These are phyloP conservation scores for Hemileia vastatrix DNA, from an alignment of 1,284 basidiomycete genomes.

Conservation along the genomic window DNA sequence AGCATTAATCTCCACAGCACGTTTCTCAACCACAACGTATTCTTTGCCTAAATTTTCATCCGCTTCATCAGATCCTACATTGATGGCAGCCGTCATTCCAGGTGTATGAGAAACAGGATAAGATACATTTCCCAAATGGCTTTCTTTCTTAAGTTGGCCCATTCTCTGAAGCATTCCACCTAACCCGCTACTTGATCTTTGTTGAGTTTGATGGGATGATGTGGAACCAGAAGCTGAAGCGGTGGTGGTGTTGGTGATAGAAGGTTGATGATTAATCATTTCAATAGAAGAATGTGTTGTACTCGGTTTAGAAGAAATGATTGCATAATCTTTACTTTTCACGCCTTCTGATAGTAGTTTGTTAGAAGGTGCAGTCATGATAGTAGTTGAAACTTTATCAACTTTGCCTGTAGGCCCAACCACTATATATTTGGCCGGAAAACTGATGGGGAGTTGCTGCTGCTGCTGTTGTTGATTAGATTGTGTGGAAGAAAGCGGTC, in stretches of 20 bases:
- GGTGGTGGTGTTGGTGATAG: background rate
- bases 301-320: constrained; percentile 32
- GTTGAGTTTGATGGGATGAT: background rate
- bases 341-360: background rate
- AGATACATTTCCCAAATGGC: no score
- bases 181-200: no score
- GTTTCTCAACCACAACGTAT: constrained; percentile 54
- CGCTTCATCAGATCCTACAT: constrained; percentile 24
- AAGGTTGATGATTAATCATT: background rate
- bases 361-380: no score
- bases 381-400: no score
- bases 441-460: background rate
- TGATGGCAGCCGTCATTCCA: constrained; percentile 1
- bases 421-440: constrained; percentile 24
- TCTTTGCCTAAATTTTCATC: constrained; percentile 46
- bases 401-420: constrained; percentile 15
- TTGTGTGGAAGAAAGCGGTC: background rate
- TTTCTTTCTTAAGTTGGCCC: no score
- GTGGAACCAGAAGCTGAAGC: background rate
- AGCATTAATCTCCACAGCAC: constrained; percentile 52
- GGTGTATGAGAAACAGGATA: constrained; percentile 1
- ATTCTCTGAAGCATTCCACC: no score
- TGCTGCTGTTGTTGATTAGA: background rate
- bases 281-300: constrained; percentile 26
- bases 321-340: constrained; percentile 22